Conservation (phyloP, 805 yeast genomes). For the Tetrapisispora fleetii region DNA sequence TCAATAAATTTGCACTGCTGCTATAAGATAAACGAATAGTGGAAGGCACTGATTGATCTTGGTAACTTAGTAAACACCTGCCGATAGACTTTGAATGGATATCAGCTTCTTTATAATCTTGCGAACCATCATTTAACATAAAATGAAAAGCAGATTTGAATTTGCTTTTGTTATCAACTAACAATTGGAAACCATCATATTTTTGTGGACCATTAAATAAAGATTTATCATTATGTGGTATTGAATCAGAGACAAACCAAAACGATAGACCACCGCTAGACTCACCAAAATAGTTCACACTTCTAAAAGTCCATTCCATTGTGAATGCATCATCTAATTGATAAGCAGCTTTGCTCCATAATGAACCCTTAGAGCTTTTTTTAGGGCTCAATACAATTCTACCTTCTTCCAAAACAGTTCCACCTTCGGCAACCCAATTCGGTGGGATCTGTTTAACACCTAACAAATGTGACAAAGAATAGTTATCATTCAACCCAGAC, state of each 20-base stretch:
- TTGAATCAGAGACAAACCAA: constrained; percentile 34
- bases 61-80: constrained; percentile 45
- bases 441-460: constrained; percentile 3
- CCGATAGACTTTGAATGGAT: constrained; percentile 36
- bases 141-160: constrained; percentile 46
- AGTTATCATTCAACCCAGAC: background rate
- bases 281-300: constrained; percentile 41
- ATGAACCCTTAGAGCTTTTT: constrained; percentile 33
- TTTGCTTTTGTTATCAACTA: constrained; percentile 42
- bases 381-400: constrained; percentile 44
- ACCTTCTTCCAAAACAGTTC: constrained; percentile 39
- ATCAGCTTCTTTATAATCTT: constrained; percentile 17
- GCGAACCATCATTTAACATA: constrained; percentile 50
- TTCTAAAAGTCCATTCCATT: constrained; percentile 52
- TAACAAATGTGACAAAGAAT: constrained; percentile 32
- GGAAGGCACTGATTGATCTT: constrained; percentile 61
- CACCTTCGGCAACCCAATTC: constrained; percentile 33
- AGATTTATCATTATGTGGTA: constrained; percentile 19
- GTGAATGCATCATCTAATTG: constrained; percentile 39
- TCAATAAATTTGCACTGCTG: constrained; percentile 34
- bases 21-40: constrained; percentile 56
- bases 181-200: constrained; percentile 58
- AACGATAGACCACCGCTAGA: constrained; percentile 50
- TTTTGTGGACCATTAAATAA: constrained; percentile 46
- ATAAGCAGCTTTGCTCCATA: constrained; percentile 34